These are phyloP conservation scores for Epichloe aotearoae DNA, from an alignment of 2,329 filamentous ascomycete genomes.

Conservation along the genomic window DNA sequence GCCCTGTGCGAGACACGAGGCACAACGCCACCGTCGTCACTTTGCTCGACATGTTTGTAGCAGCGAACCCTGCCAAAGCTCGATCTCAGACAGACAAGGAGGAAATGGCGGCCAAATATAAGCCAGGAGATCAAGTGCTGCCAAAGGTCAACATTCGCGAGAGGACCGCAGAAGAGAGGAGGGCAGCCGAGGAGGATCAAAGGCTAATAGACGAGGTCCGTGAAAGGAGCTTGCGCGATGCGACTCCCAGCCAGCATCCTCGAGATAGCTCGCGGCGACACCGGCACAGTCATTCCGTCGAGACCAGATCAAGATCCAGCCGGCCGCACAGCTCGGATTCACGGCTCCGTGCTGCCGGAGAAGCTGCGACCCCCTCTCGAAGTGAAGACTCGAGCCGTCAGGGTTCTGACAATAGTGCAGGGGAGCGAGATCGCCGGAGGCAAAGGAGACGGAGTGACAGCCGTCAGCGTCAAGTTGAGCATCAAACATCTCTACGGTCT, in stretches of 20 bases:
- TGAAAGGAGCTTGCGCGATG: constrained; percentile 59
- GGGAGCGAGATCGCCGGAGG: constrained; percentile 17
- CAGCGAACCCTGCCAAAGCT: constrained; percentile 62
- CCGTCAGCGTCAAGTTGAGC: constrained; percentile 55
- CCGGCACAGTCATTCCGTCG: constrained; percentile 23
- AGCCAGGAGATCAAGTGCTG: constrained; percentile 67
- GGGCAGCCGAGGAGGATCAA: constrained; percentile 52
- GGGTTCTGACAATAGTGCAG: constrained; percentile 24
- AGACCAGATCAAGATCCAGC: constrained; percentile 17
- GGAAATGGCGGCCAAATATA: constrained; percentile 65
- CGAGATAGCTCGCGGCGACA: constrained; percentile 17
- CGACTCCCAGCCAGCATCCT: constrained; percentile 32
- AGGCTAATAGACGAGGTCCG: constrained; percentile 59
- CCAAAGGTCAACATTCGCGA: constrained; percentile 42
- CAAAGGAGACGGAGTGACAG: constrained; percentile 31
- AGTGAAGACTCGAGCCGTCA: constrained; percentile 14
- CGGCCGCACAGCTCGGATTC: constrained; percentile 19
- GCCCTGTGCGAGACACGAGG: constrained; percentile 69
- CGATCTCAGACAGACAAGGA: constrained; percentile 60
- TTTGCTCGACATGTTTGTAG: constrained; percentile 75
- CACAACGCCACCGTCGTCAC: constrained; percentile 87
- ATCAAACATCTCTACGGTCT: constrained; percentile 79
- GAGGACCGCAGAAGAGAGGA: constrained; percentile 38
- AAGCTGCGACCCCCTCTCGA: constrained; percentile 13
- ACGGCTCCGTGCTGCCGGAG: constrained; percentile 15